Conservation (phyloP, 257 asterid genomes). For the Gentiana straminea region DNA sequence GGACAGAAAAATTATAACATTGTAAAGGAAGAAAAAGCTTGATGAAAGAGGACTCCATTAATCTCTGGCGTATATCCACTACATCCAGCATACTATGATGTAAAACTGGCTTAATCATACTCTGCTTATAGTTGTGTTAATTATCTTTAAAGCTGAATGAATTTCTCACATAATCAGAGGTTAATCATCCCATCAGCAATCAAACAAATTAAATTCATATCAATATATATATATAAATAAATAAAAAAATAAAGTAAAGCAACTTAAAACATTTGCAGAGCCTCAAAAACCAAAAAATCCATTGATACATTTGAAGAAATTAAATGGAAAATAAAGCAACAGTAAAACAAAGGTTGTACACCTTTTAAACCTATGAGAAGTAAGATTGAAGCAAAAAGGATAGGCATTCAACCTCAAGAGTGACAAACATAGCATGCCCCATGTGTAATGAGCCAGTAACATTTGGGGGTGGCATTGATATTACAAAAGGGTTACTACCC, state of each 20-base stretch:
- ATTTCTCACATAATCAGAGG: too few relatives aligned
- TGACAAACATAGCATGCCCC: conserved; percentile 99
- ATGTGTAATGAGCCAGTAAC: conserved; percentile 97
- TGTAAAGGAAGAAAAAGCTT: too few relatives aligned
- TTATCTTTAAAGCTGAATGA: too few relatives aligned
- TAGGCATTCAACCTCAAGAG: conserved; percentile 69
- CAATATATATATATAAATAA: too few relatives aligned
- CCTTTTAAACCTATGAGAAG: neutral
- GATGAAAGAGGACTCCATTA: too few relatives aligned
- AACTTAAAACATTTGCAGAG: neutral
- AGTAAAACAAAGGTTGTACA: neutral
- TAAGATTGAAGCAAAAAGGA: conserved; percentile 4
- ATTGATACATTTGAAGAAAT: neutral
- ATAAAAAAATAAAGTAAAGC: too few relatives aligned
- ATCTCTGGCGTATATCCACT: too few relatives aligned
- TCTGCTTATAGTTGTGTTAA: too few relatives aligned
- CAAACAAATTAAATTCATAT: too few relatives aligned
- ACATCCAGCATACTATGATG: too few relatives aligned
- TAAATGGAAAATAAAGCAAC: neutral
- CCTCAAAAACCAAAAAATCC: neutral
- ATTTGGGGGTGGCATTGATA: conserved; percentile 98
- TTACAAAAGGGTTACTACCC: conserved; percentile 68
- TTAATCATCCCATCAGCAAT: too few relatives aligned
- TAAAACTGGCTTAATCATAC: too few relatives aligned
- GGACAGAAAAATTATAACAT: neutral